phyloP scores from a whole-genome alignment of 441 rosid species.

The Pelargonium exstipulatum region DNA sequence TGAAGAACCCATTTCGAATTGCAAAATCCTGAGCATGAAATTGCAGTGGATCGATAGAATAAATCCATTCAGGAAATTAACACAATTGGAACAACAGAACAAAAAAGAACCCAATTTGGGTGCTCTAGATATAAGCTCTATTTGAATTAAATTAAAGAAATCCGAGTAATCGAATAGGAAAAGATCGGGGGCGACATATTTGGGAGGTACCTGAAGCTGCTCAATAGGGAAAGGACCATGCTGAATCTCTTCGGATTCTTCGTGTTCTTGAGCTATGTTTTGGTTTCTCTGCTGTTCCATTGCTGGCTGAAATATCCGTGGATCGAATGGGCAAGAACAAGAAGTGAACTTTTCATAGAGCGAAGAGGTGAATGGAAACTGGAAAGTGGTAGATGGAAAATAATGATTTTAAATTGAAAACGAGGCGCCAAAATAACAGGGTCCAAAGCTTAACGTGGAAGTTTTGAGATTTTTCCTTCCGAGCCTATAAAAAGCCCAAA shows the following conservation, averaged over 20 bases:
- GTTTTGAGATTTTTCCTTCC: not conserved
- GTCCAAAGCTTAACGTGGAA: not conserved
- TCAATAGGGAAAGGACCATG: too few relatives aligned
- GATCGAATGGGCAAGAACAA: conserved; percentile 4
- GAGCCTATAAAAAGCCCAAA: too few relatives aligned
- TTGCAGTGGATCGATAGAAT: not conserved
- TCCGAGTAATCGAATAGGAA: not conserved
- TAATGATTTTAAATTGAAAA: not conserved
- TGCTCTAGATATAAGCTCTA: not conserved
- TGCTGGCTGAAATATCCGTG: conserved; percentile 6
- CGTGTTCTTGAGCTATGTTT: too few relatives aligned
- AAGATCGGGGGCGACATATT: not conserved
- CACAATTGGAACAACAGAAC: not conserved
- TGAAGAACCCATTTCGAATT: conserved; percentile 14
- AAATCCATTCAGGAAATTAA: not conserved
- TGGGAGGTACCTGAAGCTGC: conserved; percentile 69
- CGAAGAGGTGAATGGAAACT: conserved; percentile 15
- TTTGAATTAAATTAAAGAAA: not conserved
- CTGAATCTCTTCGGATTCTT: conserved; percentile 56
- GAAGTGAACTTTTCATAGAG: not conserved
- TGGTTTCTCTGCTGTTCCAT: too few relatives aligned
- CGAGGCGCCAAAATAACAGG: not conserved
- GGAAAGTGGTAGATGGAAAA: not conserved
- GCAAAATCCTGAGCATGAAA: not conserved
- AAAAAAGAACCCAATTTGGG: conserved; percentile 22